Conservation (phyloP, 1,284 basidiomycete species). For the Lentinula novae-zelandiae region DNA sequence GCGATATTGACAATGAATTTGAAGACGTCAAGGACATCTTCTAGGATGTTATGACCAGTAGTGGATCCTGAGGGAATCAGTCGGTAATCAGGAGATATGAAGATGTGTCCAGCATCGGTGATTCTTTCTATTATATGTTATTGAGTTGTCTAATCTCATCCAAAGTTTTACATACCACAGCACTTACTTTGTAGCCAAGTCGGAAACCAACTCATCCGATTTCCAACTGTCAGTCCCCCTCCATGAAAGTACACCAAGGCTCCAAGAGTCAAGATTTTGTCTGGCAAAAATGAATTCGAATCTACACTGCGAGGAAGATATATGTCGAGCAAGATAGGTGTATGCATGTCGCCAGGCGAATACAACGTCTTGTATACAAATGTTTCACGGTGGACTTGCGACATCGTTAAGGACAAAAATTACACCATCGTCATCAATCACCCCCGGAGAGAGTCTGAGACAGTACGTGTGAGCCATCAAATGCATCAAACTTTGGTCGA, state of each 20-base stretch:
- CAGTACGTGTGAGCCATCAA: too few species aligned
- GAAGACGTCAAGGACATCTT: conserved; percentile 14
- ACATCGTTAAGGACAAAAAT: neutral
- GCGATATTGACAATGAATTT: neutral
- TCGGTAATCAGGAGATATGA: conserved; percentile 13
- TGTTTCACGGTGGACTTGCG: neutral
- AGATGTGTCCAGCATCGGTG: conserved; percentile 11
- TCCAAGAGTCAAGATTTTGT: neutral
- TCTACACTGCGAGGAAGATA: neutral
- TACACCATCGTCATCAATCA: too few species aligned
- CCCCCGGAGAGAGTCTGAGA: too few species aligned
- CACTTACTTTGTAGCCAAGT: conserved; percentile 11
- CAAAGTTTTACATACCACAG: neutral
- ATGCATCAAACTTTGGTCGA: too few species aligned
- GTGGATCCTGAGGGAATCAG: conserved; percentile 11
- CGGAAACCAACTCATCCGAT: conserved; percentile 13
- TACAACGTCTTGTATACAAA: neutral
- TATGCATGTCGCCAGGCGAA: neutral
- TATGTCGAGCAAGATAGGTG: neutral
- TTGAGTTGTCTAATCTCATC: neutral
- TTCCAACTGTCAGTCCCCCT: conserved; percentile 12
- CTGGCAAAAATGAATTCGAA: neutral
- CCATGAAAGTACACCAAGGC: conserved; percentile 14
- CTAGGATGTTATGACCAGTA: conserved; percentile 13
- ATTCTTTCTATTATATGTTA: conserved; percentile 10